Conservation (phyloP, 2,329 filamentous ascomycete species). For the Acephala macrosclerotiorum region DNA sequence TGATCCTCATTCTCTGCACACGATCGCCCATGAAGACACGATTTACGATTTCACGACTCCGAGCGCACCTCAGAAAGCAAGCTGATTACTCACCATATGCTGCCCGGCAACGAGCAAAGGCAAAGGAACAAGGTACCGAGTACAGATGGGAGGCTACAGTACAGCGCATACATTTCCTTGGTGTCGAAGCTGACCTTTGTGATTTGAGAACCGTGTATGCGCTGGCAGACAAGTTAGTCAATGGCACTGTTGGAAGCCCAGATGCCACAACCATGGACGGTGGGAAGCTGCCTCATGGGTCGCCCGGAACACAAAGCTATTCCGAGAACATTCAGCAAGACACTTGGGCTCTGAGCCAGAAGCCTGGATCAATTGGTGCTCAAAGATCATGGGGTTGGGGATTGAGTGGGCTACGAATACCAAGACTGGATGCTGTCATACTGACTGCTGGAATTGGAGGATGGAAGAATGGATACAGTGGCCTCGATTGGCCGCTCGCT, state of each 20-base stretch:
- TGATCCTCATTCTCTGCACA: constrained; percentile 85
- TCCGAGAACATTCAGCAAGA: constrained; percentile 39
- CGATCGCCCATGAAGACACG: constrained; percentile 77
- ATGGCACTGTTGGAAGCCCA: constrained; percentile 43
- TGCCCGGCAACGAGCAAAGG: constrained; percentile 50
- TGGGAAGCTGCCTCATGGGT: constrained; percentile 41
- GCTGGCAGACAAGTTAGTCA: constrained; percentile 41
- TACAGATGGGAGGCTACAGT: constrained; percentile 54
- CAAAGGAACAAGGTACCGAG: constrained; percentile 63
- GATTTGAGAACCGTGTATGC: constrained; percentile 57
- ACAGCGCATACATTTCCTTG: constrained; percentile 63
- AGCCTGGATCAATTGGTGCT: constrained; percentile 57
- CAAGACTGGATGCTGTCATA: constrained; percentile 79
- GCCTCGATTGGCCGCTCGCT: constrained; percentile 73
- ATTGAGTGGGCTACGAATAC: constrained; percentile 57
- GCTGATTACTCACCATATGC: constrained; percentile 57
- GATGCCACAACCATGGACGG: constrained; percentile 44
- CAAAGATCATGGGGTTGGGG: constrained; percentile 50
- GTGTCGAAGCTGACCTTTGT: constrained; percentile 67
- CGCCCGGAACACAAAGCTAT: constrained; percentile 41
- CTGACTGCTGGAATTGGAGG: constrained; percentile 91
- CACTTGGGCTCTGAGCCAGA: constrained; percentile 52
- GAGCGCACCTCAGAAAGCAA: constrained; percentile 63
- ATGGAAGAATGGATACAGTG: constrained; percentile 85
- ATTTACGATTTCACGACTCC: constrained; percentile 72